phyloP scores from a whole-genome alignment of 345 rosid species.

The Lepidium sativum region DNA sequence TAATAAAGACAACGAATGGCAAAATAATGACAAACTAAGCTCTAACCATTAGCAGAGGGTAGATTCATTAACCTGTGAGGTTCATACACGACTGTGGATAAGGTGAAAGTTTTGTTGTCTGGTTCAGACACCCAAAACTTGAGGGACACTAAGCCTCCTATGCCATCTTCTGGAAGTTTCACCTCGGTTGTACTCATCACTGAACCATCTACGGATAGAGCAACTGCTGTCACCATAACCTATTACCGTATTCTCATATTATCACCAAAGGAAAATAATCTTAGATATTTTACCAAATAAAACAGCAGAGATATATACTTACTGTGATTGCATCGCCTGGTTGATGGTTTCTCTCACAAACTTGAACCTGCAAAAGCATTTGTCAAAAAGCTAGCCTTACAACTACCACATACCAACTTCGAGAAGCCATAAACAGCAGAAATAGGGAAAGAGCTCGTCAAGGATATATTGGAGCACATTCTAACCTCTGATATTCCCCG shows the following conservation, averaged over 20 bases:
- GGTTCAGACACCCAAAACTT: slow-evolving; percentile 70
- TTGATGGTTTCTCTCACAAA: slow-evolving; percentile 96
- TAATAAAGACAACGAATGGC: not conserved
- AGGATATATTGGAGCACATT: not conserved
- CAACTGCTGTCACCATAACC: slow-evolving; percentile 69
- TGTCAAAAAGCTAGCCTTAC: not conserved
- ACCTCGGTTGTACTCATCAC: slow-evolving; percentile 76
- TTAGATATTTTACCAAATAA: not conserved
- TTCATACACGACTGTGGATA: slow-evolving; percentile 82
- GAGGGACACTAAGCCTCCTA: slow-evolving; percentile 80
- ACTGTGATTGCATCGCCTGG: slow-evolving; percentile 91
- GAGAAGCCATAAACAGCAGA: not conserved
- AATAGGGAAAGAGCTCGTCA: not conserved
- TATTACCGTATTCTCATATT: slow-evolving; percentile 23
- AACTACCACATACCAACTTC: not conserved
- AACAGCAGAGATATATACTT: slow-evolving; percentile 1
- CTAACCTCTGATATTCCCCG: slow-evolving; percentile 77
- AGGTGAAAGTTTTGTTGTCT: slow-evolving; percentile 49
- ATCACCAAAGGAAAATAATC: not conserved
- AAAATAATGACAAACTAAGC: not conserved
- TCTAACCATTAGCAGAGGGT: not conserved
- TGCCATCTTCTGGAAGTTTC: slow-evolving; percentile 80
- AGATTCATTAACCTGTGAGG: slow-evolving; percentile 67
- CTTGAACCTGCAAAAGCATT: slow-evolving; percentile 56
- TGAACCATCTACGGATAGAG: slow-evolving; percentile 74